Conservation (phyloP, 2,329 filamentous ascomycete species). For the Lasiodiplodia hormozganensis region DNA sequence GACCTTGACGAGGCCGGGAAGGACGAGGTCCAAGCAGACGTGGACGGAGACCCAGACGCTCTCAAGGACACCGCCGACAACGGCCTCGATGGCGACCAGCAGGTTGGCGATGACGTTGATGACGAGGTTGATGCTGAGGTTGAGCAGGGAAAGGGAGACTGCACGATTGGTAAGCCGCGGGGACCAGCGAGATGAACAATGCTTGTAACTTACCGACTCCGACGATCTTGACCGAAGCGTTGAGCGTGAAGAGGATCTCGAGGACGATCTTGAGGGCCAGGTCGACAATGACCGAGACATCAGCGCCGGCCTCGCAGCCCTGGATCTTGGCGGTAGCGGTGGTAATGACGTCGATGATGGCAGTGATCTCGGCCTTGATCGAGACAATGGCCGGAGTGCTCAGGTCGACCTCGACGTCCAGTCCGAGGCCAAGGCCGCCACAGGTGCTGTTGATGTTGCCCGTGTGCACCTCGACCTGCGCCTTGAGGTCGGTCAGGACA, state of each 20-base stretch:
- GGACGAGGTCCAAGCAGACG: not conserved
- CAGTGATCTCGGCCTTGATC: slow-evolving; percentile 21
- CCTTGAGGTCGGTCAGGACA: slow-evolving; percentile 5
- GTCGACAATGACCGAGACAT: slow-evolving; percentile 15
- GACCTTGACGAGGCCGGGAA: slow-evolving; percentile 5
- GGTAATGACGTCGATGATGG: slow-evolving; percentile 15
- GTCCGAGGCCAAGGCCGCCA: not conserved
- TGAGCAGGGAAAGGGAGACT: slow-evolving; percentile 19
- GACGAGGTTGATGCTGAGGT: slow-evolving; percentile 25
- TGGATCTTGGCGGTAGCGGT: slow-evolving; percentile 10
- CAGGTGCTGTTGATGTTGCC: slow-evolving; percentile 24
- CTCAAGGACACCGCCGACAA: slow-evolving; percentile 18
- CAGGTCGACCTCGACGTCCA: not conserved
- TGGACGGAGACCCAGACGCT: slow-evolving; percentile 2
- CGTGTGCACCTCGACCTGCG: slow-evolving; percentile 21
- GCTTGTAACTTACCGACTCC: slow-evolving; percentile 21
- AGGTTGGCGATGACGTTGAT: slow-evolving; percentile 27
- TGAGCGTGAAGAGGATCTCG: slow-evolving; percentile 51
- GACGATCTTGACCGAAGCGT: slow-evolving; percentile 53
- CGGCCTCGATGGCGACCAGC: slow-evolving; percentile 13
- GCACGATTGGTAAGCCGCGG: not conserved
- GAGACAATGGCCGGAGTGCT: not conserved
- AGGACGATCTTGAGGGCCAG: slow-evolving; percentile 55
- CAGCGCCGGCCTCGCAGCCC: slow-evolving; percentile 3
- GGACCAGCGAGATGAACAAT: not conserved